phyloP scores from a whole-genome alignment of 495 filamentous ascomycete species.

The Penicillium silybi region DNA sequence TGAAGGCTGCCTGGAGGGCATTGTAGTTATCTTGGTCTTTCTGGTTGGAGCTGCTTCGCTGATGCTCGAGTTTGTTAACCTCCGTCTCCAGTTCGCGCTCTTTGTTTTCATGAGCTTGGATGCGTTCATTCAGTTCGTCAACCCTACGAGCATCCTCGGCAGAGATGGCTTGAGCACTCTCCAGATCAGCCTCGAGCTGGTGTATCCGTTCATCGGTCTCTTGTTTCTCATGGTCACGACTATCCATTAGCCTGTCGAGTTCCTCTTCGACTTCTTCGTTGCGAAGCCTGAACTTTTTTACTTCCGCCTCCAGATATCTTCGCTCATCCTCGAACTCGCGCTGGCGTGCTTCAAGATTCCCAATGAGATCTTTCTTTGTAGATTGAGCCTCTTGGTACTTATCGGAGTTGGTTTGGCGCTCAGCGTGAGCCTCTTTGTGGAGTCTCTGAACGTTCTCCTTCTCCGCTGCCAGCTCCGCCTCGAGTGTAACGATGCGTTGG shows the following conservation, averaged over 20 bases:
- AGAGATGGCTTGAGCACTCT: conserved; percentile 53
- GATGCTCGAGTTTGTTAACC: conserved; percentile 47
- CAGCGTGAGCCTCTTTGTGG: conserved; percentile 60
- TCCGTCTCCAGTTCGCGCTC: conserved; percentile 25
- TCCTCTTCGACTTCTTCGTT: conserved; percentile 89
- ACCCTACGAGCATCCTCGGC: conserved; percentile 54
- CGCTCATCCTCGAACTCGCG: conserved; percentile 84
- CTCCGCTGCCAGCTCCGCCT: conserved; percentile 70
- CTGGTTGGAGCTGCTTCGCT: conserved; percentile 41
- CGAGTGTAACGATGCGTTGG: conserved; percentile 71
- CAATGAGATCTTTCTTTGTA: conserved; percentile 90
- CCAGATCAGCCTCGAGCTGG: conserved; percentile 67
- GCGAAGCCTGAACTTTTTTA: conserved; percentile 66
- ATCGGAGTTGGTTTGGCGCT: conserved; percentile 60
- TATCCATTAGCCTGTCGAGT: conserved; percentile 77
- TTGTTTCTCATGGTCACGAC: conserved; percentile 71
- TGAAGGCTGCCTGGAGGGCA: conserved; percentile 59
- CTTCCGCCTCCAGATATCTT: conserved; percentile 72
- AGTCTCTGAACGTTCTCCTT: conserved; percentile 54
- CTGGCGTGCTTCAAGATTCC: conserved; percentile 89
- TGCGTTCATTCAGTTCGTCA: conserved; percentile 37
- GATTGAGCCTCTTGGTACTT: conserved; percentile 79
- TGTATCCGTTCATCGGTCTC: conserved; percentile 64
- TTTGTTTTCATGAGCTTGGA: conserved; percentile 4
- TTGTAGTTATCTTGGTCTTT: conserved; percentile 49